phyloP scores from a whole-genome alignment of 345 rosid species.

The Rhodamnia rubescens region DNA sequence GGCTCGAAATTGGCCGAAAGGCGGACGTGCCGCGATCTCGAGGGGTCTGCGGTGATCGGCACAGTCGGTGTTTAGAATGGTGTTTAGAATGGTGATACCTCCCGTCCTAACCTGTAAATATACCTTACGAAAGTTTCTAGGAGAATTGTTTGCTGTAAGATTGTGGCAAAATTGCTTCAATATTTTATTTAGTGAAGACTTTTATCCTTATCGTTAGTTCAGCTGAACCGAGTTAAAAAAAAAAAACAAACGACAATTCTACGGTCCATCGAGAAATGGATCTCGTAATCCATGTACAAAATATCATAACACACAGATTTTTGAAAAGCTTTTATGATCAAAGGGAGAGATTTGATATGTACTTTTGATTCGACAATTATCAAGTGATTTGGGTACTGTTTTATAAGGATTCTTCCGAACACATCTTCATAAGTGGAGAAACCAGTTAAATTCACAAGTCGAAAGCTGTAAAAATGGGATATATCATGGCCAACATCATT shows the following conservation, averaged over 20 bases:
- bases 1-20: not conserved
- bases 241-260: no score
- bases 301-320: no score
- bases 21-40: not conserved
- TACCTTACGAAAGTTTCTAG: not conserved
- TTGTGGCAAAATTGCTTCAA: not conserved
- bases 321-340: not conserved
- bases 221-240: not conserved
- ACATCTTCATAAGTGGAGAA: not conserved
- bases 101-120: no score
- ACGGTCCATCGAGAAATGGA: no score
- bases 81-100: not conserved
- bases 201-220: not conserved
- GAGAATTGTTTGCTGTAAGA: not conserved
- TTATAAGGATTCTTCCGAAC: no score
- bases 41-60: not conserved
- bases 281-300: no score
- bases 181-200: not conserved
- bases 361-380: not conserved
- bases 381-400: no score
- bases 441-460: not conserved
- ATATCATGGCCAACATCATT: not conserved
- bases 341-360: not conserved
- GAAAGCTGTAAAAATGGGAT: not conserved
- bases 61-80: not conserved